Evolutionary conservation across 2,329 filamentous ascomycete genomes (phyloP), one percentile per base, ranked within the genome.

Genomic region (Penicillium sp.): DNA sequence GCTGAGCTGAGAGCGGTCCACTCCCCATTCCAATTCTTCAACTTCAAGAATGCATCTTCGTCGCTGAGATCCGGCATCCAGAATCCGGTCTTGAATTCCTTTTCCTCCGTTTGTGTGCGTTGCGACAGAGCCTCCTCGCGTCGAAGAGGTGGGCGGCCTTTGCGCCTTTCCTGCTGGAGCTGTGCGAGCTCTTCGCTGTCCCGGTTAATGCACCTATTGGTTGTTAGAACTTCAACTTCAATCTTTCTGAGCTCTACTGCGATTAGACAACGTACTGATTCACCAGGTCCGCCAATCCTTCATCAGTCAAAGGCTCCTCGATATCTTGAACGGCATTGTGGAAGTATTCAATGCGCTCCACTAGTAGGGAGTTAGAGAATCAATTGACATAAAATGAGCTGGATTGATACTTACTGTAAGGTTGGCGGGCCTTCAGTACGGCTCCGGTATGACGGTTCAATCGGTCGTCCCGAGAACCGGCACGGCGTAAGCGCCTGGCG

Each of bases 41-140:
- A 74, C 61, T 83, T 81, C 54, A 81, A 75, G 49, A 89, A 75
- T 62, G 87, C 91, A 46, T 86, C 82, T 40, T 81, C 79, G 41
- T 86, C 82, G 53, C 85, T 83, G 51, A 97, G 77, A 69, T 97
- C 89, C 0, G 93, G 92, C 40, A 95, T 73, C 74, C 72, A 89
- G 68, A 96, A 95, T 0, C 94, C 94, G 51, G 86, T 85, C 60
- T 87, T 83, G 62, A 89, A 90, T 77, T 99, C 94, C 64, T 88
- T 88, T 68, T 88, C 81, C 60, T 97, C 88, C 1, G 77, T 77
- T 14, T 83, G 81, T 52, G 89, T 86, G 61, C 86, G 88, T 66
- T 90, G 81, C 71, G 85, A 87, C 37, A 97, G 78, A 20, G 90
- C 77, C 62, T 92, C 89, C 72, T 97, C 91, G 57, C 85, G 87